phyloP scores from a whole-genome alignment of 768 basidiomycete species.

The Lactarius tabidus region DNA sequence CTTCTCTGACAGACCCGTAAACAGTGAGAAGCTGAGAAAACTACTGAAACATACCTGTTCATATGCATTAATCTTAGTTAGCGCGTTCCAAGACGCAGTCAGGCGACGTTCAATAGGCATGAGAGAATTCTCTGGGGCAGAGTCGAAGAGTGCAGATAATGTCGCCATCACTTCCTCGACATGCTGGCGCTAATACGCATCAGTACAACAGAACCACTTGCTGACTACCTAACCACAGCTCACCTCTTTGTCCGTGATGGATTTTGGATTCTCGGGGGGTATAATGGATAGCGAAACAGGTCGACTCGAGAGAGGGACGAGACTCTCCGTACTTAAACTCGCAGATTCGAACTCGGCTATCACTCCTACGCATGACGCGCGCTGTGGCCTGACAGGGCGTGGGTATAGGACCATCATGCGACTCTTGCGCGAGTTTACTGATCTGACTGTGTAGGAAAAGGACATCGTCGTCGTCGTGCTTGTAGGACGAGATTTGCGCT shows the following conservation, averaged over 20 bases:
- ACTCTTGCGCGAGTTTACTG: slow-evolving; percentile 17
- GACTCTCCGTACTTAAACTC: background rate
- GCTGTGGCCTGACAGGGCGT: slow-evolving; percentile 5
- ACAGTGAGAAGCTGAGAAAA: background rate
- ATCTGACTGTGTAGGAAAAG: slow-evolving; percentile 9
- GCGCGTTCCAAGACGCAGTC: slow-evolving; percentile 8
- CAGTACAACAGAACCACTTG: no score
- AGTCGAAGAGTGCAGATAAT: slow-evolving; percentile 5
- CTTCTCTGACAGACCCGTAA: background rate
- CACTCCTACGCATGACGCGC: background rate
- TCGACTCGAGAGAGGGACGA: slow-evolving; percentile 1
- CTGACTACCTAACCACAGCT: background rate
- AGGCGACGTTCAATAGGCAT: background rate
- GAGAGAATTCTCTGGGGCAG: background rate
- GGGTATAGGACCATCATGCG: slow-evolving; percentile 9
- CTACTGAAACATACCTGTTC: background rate
- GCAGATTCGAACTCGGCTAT: background rate
- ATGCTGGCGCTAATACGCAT: background rate
- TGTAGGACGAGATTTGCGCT: background rate
- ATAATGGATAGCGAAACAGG: background rate
- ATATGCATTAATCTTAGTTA: slow-evolving; percentile 8
- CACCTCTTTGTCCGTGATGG: slow-evolving; percentile 6
- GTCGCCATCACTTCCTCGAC: background rate
- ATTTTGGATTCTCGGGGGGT: background rate
- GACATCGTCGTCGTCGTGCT: background rate